These are phyloP conservation scores for Ramaria rubella DNA, from an alignment of 768 basidiomycete genomes.

Conservation along the genomic window DNA sequence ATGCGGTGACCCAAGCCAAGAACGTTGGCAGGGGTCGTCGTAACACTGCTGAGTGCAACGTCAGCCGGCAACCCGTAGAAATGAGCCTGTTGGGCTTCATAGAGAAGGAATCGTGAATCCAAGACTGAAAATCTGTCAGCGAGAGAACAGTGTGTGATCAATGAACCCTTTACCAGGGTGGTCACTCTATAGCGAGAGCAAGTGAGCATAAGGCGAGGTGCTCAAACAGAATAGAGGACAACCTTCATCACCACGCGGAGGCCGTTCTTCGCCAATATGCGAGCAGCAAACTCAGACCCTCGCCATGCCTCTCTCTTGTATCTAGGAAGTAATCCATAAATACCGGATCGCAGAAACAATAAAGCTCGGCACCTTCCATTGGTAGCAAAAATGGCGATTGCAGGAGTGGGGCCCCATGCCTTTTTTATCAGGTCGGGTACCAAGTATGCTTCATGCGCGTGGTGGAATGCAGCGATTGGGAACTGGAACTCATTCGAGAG, in stretches of 20 bases:
- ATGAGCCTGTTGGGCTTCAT: conserved; percentile 34
- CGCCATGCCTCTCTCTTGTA: conserved; percentile 40
- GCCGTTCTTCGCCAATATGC: conserved; percentile 41
- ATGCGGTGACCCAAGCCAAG: conserved; percentile 36
- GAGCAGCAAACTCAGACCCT: conserved; percentile 35
- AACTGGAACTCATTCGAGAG: conserved; percentile 39
- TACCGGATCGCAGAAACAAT: not conserved
- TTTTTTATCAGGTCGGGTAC: conserved; percentile 37
- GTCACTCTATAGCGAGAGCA: conserved; percentile 16
- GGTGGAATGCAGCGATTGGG: conserved; percentile 30
- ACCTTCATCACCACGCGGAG: conserved; percentile 33
- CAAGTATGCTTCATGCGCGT: conserved; percentile 49
- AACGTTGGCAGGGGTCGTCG: conserved; percentile 31
- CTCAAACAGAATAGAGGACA: not conserved
- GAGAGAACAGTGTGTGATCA: not conserved
- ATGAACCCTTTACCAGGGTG: conserved; percentile 32
- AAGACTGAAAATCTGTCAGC: conserved; percentile 2
- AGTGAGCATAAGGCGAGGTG: not conserved
- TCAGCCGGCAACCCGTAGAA: conserved; percentile 31
- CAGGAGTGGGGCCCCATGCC: conserved; percentile 40
- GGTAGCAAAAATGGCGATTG: conserved; percentile 36
- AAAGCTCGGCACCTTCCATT: conserved; percentile 33
- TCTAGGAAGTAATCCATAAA: conserved; percentile 16
- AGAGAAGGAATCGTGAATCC: conserved; percentile 32
- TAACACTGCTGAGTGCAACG: conserved; percentile 30